Percentiles rank a stretch among this genome's conserved stretches.
Conservation (phyloP, 345 rosid genomes). For the Melaleuca quinquenervia region DNA sequence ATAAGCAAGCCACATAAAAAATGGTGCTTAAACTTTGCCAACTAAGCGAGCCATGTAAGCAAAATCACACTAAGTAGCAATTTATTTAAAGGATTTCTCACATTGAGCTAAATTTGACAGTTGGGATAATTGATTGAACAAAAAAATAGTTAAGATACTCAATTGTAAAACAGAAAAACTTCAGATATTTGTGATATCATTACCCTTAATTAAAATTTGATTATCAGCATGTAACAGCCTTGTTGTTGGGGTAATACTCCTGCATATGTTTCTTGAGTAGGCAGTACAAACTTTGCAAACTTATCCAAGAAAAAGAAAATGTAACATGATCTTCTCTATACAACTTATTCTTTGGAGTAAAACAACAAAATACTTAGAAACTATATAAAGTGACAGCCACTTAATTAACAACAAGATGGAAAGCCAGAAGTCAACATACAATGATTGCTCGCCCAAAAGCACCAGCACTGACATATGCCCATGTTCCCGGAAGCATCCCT, state of each 20-base stretch:
- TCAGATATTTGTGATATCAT: not conserved
- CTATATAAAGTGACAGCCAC: not conserved
- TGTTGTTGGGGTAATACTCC: not conserved
- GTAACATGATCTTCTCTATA: not conserved
- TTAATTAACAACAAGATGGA: not conserved
- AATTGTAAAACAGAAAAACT: not conserved
- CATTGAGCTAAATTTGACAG: not conserved
- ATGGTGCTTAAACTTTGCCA: not conserved
- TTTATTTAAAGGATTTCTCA: not conserved
- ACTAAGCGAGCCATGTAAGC: not conserved
- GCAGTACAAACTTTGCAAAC: not conserved
- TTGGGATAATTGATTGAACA: not conserved
- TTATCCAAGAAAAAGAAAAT: not conserved
- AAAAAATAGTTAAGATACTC: not conserved
- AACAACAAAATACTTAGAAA: not conserved
- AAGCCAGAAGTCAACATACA: conserved; percentile 34
- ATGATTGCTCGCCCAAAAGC: conserved; percentile 91
- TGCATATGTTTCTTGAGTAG: not conserved
- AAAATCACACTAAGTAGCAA: not conserved
- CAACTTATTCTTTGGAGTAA: not conserved
- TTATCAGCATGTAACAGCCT: not conserved
- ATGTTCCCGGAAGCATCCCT: conserved; percentile 97
- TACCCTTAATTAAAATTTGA: not conserved
- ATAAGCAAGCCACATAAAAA: not conserved
- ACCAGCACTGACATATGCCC: conserved; percentile 98